Conservation (phyloP, 345 rosid species). For the Barbarea vulgaris region DNA sequence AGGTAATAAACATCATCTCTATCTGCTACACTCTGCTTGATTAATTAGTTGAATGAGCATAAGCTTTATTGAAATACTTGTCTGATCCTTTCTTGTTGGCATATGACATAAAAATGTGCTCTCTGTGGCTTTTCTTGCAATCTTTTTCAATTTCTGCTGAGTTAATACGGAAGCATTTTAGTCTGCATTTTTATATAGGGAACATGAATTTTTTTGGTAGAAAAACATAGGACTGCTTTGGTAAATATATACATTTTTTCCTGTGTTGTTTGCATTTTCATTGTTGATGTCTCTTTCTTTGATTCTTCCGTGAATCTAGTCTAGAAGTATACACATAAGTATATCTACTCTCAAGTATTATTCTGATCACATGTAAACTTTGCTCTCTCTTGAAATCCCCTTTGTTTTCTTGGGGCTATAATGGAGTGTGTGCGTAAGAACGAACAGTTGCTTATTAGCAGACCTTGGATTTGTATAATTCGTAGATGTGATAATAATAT, state of each 20-base stretch:
- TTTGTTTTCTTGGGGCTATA: constrained; percentile 8
- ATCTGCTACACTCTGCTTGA: constrained; percentile 1
- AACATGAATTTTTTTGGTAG: background rate
- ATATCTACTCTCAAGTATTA: constrained; percentile 1
- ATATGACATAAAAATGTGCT: constrained; percentile 11
- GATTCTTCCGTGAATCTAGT: background rate
- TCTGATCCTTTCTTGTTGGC: constrained; percentile 3
- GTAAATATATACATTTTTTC: background rate
- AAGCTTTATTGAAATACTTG: background rate
- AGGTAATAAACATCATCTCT: constrained; percentile 37
- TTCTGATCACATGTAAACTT: background rate
- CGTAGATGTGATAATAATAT: background rate
- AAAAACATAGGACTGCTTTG: constrained; percentile 1
- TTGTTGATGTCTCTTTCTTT: background rate
- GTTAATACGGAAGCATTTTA: constrained; percentile 6
- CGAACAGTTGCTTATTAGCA: constrained; percentile 22
- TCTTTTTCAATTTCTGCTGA: constrained; percentile 4
- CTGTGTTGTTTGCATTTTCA: background rate
- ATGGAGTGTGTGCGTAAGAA: background rate
- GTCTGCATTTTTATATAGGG: constrained; percentile 2
- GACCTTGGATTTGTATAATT: constrained; percentile 29
- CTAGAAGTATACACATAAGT: background rate
- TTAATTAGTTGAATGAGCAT: constrained; percentile 18
- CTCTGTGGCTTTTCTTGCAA: background rate
- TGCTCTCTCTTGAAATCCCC: background rate